phyloP scores from a whole-genome alignment of 2,329 filamentous ascomycete genomes.

The Aspergillus fructus region DNA sequence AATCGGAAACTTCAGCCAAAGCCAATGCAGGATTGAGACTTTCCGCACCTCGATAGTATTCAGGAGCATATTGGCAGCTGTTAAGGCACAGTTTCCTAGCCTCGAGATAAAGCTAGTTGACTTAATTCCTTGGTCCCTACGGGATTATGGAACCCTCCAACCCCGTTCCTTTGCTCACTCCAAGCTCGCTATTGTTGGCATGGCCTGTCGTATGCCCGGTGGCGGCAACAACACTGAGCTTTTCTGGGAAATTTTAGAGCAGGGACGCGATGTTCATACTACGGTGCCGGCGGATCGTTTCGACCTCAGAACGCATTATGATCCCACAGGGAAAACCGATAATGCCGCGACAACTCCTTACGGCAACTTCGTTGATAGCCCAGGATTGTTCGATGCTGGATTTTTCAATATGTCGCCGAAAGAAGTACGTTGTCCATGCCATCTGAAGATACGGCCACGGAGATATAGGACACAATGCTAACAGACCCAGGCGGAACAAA shows the following conservation, averaged over 20 bases:
- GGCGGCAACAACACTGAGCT: constrained; percentile 23
- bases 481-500: constrained; percentile 63
- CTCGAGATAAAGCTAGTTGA: neutral
- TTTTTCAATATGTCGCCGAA: constrained; percentile 61
- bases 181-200: constrained; percentile 28
- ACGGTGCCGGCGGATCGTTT: constrained; percentile 35
- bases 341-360: constrained; percentile 33
- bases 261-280: constrained; percentile 31
- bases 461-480: neutral
- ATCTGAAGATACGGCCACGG: neutral
- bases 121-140: constrained; percentile 3
- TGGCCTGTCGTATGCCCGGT: constrained; percentile 22
- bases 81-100: constrained; percentile 1
- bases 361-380: constrained; percentile 40
- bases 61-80: neutral
- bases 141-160: constrained; percentile 3
- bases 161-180: constrained; percentile 14
- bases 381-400: constrained; percentile 38
- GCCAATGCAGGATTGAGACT: neutral
- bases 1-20: neutral
- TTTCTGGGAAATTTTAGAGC: constrained; percentile 38
- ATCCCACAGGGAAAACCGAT: constrained; percentile 32
- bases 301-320: constrained; percentile 32
- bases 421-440: constrained; percentile 31
- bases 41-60: constrained; percentile 13